phyloP scores from a whole-genome alignment of 257 asterid species.

The Ilex aquifolium region DNA sequence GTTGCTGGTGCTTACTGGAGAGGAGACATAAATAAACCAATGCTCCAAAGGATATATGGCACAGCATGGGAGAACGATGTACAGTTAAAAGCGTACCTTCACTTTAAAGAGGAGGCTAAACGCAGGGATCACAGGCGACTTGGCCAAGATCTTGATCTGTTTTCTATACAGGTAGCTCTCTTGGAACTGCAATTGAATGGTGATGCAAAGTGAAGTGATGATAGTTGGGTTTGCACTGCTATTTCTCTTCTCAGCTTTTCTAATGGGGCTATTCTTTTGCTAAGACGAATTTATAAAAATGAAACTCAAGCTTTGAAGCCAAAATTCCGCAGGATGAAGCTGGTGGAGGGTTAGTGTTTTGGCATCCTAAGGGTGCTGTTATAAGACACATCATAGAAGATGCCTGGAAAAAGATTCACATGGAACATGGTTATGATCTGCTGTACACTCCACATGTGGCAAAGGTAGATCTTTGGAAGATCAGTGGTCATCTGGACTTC shows the following conservation, averaged over 20 bases:
- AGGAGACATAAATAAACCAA: slow-evolving; percentile 77
- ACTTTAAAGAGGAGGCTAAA: slow-evolving; percentile 94
- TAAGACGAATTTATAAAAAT: slow-evolving; percentile 12
- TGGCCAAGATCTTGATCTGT: slow-evolving; percentile 96
- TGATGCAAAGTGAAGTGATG: not conserved
- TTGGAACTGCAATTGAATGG: not conserved
- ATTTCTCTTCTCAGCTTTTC: slow-evolving; percentile 7
- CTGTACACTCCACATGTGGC: slow-evolving; percentile 97
- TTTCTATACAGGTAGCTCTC: slow-evolving; percentile 74
- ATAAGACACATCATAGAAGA: slow-evolving; percentile 86
- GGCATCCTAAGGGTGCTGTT: slow-evolving; percentile 98
- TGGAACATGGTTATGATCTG: slow-evolving; percentile 77
- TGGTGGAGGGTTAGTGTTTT: slow-evolving; percentile 97
- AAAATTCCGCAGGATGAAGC: slow-evolving; percentile 80
- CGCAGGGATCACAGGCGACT: slow-evolving; percentile 93
- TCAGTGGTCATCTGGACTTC: slow-evolving; percentile 94
- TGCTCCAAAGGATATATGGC: slow-evolving; percentile 97
- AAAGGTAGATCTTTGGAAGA: slow-evolving; percentile 91
- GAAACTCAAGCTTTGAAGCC: slow-evolving; percentile 16
- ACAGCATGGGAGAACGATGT: slow-evolving; percentile 98
- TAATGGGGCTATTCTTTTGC: not conserved
- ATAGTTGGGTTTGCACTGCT: not conserved
- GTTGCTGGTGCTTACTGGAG: slow-evolving; percentile 99
- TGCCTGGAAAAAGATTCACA: slow-evolving; percentile 80
- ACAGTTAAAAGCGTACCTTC: slow-evolving; percentile 79